Percentiles rank a stretch among this genome's conserved stretches.
These are phyloP conservation scores for Mycosphaerella sp. DNA, from an alignment of 2,329 filamentous ascomycete species.

Conservation along the genomic window DNA sequence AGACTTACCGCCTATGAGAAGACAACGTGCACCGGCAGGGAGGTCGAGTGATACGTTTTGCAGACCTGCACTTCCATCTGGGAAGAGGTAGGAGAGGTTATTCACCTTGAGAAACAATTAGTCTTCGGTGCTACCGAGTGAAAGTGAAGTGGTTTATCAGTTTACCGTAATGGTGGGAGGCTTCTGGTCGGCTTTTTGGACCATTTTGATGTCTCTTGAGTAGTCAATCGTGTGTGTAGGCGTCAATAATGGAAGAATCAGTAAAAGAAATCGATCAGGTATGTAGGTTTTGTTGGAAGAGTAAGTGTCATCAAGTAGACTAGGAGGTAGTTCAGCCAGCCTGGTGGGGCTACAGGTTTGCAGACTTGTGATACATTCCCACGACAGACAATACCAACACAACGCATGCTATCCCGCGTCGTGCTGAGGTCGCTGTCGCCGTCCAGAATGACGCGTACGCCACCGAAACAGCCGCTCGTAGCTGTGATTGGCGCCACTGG, in stretches of 20 bases:
- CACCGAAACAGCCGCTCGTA: constrained; percentile 54
- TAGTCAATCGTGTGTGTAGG: neutral
- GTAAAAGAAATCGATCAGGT: neutral
- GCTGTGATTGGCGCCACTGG: constrained; percentile 84
- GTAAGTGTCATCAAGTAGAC: neutral
- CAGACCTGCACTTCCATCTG: constrained; percentile 74
- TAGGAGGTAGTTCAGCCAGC: neutral
- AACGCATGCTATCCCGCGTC: constrained; percentile 10
- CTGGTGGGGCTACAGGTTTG: neutral
- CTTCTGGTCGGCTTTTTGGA: constrained; percentile 20
- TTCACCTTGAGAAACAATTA: constrained; percentile 30
- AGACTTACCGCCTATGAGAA: constrained; percentile 72
- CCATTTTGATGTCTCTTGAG: neutral
- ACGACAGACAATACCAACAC: neutral
- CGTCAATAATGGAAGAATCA: neutral
- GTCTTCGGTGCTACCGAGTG: neutral
- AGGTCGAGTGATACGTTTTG: constrained; percentile 66
- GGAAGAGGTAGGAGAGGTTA: constrained; percentile 80
- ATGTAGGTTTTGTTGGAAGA: neutral
- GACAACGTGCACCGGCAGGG: constrained; percentile 75
- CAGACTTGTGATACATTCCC: neutral
- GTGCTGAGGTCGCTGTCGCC: constrained; percentile 5
- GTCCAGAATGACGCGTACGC: constrained; percentile 21
- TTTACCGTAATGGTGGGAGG: constrained; percentile 60
- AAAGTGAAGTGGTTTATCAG: neutral